Conservation (phyloP, 345 rosid species). For the Salix suchowensis region DNA sequence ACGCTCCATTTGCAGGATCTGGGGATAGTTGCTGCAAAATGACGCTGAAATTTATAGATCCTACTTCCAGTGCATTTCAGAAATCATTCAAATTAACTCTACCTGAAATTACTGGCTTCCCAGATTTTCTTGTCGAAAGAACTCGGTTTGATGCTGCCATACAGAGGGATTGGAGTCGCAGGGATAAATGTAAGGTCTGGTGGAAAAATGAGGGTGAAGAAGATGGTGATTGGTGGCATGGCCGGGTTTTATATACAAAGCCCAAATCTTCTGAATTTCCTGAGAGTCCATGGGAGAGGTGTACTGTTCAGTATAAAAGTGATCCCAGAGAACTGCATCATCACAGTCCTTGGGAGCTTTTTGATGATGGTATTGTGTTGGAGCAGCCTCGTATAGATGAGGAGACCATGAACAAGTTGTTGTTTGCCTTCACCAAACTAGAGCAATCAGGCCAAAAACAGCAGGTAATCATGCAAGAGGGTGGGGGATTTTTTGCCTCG, state of each 20-base stretch:
- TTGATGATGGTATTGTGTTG: conserved; percentile 62
- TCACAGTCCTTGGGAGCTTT: conserved; percentile 99
- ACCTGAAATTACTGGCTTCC: conserved; percentile 79
- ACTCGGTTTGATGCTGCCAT: conserved; percentile 81
- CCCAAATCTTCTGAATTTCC: conserved; percentile 72
- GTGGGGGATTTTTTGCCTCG: background rate
- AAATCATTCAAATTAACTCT: conserved; percentile 63
- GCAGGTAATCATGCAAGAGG: conserved; percentile 40
- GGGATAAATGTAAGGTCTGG: conserved; percentile 96
- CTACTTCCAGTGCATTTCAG: conserved; percentile 47
- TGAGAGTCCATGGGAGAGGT: conserved; percentile 97
- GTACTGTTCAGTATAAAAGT: conserved; percentile 63
- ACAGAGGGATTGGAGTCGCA: conserved; percentile 72
- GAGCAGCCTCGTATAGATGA: conserved; percentile 71
- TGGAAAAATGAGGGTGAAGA: conserved; percentile 86
- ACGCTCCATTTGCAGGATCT: conserved; percentile 82
- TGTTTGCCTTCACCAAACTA: conserved; percentile 52
- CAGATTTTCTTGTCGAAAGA: conserved; percentile 95
- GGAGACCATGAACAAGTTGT: conserved; percentile 42
- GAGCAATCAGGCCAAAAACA: conserved; percentile 51
- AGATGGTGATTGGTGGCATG: conserved; percentile 96
- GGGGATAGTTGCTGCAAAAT: conserved; percentile 98
- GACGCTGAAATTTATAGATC: conserved; percentile 75
- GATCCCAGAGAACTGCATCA: conserved; percentile 68
- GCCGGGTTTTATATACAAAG: conserved; percentile 65